Percentiles rank a stretch among this genome's conserved stretches.
phyloP scores from a whole-genome alignment of 768 basidiomycete species.

The Boletus eberwhitei region DNA sequence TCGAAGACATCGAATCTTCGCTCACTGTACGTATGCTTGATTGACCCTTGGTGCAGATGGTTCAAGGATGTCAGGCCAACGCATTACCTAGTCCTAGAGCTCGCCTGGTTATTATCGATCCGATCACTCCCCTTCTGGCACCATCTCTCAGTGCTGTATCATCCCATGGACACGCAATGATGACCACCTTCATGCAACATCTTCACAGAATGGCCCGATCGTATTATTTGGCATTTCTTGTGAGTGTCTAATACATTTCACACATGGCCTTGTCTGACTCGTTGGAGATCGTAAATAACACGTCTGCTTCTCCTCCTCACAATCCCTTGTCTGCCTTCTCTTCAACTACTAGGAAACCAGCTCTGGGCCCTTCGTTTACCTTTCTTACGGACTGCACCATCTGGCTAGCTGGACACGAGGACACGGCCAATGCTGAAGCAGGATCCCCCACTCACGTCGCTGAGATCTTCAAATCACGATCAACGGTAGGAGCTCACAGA shows the following conservation, averaged over 20 bases:
- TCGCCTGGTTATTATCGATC: slow-evolving; percentile 60
- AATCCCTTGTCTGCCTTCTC: slow-evolving; percentile 35
- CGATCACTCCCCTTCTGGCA: slow-evolving; percentile 59
- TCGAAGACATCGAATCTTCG: slow-evolving; percentile 41
- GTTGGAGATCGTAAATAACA: slow-evolving; percentile 59
- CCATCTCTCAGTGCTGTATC: slow-evolving; percentile 63
- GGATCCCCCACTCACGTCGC: slow-evolving; percentile 31
- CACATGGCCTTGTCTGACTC: not conserved
- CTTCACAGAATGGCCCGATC: slow-evolving; percentile 49
- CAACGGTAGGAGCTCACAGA: slow-evolving; percentile 30
- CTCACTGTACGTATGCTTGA: slow-evolving; percentile 24
- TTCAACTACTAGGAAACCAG: slow-evolving; percentile 54
- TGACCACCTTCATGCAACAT: slow-evolving; percentile 68
- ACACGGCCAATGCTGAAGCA: slow-evolving; percentile 10
- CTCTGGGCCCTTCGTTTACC: slow-evolving; percentile 72
- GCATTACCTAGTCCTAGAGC: slow-evolving; percentile 16
- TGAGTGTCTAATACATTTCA: slow-evolving; percentile 32
- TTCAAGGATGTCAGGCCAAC: slow-evolving; percentile 9
- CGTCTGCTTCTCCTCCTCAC: slow-evolving; percentile 34
- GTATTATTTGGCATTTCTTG: slow-evolving; percentile 49
- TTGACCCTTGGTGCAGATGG: not conserved
- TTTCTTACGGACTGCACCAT: slow-evolving; percentile 70
- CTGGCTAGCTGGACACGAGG: slow-evolving; percentile 50
- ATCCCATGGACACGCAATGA: slow-evolving; percentile 71
- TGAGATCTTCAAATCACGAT: slow-evolving; percentile 44